Evolutionary conservation across 1,284 basidiomycete species (phyloP), one percentile per base, ranked within the genome.

Genomic region (Rhodotorula sp.): DNA sequence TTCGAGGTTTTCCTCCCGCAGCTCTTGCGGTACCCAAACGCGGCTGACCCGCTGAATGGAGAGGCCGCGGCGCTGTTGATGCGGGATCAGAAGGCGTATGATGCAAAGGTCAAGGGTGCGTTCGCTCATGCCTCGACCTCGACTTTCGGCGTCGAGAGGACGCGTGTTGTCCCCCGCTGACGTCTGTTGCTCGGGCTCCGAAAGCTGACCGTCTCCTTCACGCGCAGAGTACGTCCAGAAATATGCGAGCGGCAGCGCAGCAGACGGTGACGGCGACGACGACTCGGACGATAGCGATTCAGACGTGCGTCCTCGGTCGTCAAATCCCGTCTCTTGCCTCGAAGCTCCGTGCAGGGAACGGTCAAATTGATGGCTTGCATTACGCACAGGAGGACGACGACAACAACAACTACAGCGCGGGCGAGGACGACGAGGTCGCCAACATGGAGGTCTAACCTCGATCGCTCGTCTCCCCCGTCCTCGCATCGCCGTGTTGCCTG

Each of bases 1-100:
- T 99, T 99, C 78, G 96, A 99, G 81, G 90, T 93, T 66, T 99
- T 99, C 83, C 85, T 99, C 36, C 96, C 95, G 3, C 96, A 99
- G 81, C 86, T 99, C 7, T 83, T 99, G 64, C 89, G 94, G 57
- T 99, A 99, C 81, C 95, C 95, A 72, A 99, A 99, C 81, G 94
- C 96, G 17, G 92, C 94, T 70, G 95, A 99, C 80, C 96, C 95
- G 2, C 84, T 99, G 64, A 99, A 99, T 76, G 95, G 95, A 27
- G 95, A 99, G 81, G 95, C 96, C 27, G 95, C 95, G 15, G 92
- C 95, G 0, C 83, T 99, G 48, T 86, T 98, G 74, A 95, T 98
- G 91, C 89, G 94, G 24, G 94, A 98, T 79, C 92, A 93, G 34
- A 94, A 95, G 81, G 90, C 91, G 72, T 97, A 97, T 78, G 92